Evolutionary conservation across 208 protist genomes (phyloP).

Genomic region (Polymyxa betae): DNA sequence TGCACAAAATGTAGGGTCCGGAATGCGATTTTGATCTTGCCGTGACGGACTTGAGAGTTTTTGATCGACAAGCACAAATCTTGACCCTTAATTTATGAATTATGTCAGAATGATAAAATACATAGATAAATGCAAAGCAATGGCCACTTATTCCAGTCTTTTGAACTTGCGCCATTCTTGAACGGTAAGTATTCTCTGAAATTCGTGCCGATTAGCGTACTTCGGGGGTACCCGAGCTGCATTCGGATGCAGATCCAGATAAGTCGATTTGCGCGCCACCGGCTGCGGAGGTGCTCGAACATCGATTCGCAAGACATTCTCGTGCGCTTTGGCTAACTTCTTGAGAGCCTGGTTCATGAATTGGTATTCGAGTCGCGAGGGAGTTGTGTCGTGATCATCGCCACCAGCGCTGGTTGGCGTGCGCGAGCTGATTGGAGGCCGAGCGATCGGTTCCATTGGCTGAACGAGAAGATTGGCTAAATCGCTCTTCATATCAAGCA

Average conservation of each 20-base stretch:
- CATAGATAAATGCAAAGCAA: no score
- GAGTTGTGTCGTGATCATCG: not conserved
- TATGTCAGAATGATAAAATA: no score
- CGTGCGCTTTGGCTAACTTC: not conserved
- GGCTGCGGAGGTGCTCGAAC: not conserved
- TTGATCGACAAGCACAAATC: no score
- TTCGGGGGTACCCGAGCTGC: not conserved
- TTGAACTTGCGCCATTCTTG: not conserved
- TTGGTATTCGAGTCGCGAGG: not conserved
- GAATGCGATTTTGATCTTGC: no score
- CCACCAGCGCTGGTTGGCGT: not conserved
- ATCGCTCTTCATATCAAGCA: not conserved
- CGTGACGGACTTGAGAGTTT: no score
- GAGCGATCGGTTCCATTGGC: not conserved
- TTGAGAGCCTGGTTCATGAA: not conserved
- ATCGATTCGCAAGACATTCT: not conserved
- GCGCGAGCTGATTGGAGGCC: not conserved
- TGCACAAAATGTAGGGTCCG: no score
- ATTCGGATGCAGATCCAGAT: slow-evolving; percentile 8
- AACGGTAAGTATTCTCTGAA: not conserved
- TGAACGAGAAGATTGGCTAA: not conserved
- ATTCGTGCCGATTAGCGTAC: not conserved
- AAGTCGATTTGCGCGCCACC: not conserved
- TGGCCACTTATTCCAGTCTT: slow-evolving; percentile 47
- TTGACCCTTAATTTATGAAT: no score